phyloP scores from a whole-genome alignment of 495 filamentous ascomycete genomes.

The Hypomontagnella submonticulosa region DNA sequence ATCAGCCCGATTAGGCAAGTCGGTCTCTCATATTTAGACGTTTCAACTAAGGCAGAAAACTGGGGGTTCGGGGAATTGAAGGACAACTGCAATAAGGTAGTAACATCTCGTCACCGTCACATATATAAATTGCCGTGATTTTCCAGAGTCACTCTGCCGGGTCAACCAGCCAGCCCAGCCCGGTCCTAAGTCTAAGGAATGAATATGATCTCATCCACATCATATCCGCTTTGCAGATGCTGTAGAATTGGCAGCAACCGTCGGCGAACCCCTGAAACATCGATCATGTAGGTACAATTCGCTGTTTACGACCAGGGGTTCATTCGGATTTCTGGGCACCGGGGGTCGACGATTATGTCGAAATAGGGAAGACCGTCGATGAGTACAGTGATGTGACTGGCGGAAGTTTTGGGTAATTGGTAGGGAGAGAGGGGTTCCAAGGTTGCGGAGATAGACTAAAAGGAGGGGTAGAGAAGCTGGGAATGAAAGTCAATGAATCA shows the following conservation, averaged over 20 bases:
- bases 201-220: slow-evolving; percentile 42
- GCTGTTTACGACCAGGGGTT: slow-evolving; percentile 33
- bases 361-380: slow-evolving; percentile 34
- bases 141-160: slow-evolving; percentile 37
- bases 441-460: background rate
- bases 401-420: slow-evolving; percentile 24
- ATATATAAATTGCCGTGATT: slow-evolving; percentile 36
- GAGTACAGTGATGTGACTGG: slow-evolving; percentile 23
- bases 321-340: slow-evolving; percentile 28
- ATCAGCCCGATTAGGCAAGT: slow-evolving; percentile 49
- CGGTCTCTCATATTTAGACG: slow-evolving; percentile 46
- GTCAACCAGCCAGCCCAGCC: slow-evolving; percentile 13
- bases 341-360: slow-evolving; percentile 40
- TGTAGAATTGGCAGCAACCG: slow-evolving; percentile 3
- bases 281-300: background rate
- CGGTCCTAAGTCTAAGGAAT: slow-evolving; percentile 3
- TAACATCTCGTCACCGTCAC: slow-evolving; percentile 28
- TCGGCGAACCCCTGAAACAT: slow-evolving; percentile 34
- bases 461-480: slow-evolving; percentile 28
- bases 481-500: background rate
- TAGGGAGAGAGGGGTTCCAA: background rate
- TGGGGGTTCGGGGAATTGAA: slow-evolving; percentile 48
- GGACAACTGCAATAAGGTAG: slow-evolving; percentile 46
- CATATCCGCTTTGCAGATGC: slow-evolving; percentile 25
- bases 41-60: slow-evolving; percentile 48